Conservation (phyloP, 164 flowering plant genomes). For the Chimonanthus salicifolius region DNA sequence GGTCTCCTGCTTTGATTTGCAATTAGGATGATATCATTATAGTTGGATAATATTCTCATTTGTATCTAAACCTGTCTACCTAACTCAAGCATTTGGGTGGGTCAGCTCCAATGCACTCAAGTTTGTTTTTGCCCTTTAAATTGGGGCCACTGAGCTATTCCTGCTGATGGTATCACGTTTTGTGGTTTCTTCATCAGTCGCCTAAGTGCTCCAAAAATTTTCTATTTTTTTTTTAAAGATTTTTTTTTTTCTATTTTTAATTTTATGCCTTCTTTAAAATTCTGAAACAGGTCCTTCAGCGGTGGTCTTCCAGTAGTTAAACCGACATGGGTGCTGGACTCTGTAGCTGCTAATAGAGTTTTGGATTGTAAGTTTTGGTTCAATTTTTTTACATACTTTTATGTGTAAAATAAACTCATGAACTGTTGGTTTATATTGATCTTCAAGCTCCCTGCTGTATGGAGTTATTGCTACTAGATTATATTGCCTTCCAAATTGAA, state of each 20-base stretch:
- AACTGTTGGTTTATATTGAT: not conserved
- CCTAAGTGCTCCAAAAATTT: not conserved
- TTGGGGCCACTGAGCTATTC: not conserved
- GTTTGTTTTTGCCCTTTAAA: too few species aligned
- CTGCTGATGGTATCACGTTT: not conserved
- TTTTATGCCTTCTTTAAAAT: conserved; percentile 3
- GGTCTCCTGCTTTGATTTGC: too few species aligned
- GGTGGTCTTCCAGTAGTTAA: conserved; percentile 91
- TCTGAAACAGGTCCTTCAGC: conserved; percentile 63
- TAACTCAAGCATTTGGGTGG: too few species aligned
- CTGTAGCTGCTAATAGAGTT: conserved; percentile 67
- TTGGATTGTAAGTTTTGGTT: conserved; percentile 58
- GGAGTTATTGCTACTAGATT: not conserved
- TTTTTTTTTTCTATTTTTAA: not conserved
- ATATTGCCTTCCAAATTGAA: not conserved
- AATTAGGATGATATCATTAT: too few species aligned
- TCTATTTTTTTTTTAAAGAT: not conserved
- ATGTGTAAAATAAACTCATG: not conserved
- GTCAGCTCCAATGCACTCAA: too few species aligned
- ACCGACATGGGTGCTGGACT: conserved; percentile 83
- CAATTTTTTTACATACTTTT: not conserved
- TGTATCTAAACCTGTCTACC: too few species aligned
- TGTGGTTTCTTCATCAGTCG: not conserved
- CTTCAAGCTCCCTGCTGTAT: not conserved
- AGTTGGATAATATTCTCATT: too few species aligned